Evolutionary conservation across 2,329 filamentous ascomycete genomes (phyloP).

Genomic region (Periglandula ipomoeae): DNA sequence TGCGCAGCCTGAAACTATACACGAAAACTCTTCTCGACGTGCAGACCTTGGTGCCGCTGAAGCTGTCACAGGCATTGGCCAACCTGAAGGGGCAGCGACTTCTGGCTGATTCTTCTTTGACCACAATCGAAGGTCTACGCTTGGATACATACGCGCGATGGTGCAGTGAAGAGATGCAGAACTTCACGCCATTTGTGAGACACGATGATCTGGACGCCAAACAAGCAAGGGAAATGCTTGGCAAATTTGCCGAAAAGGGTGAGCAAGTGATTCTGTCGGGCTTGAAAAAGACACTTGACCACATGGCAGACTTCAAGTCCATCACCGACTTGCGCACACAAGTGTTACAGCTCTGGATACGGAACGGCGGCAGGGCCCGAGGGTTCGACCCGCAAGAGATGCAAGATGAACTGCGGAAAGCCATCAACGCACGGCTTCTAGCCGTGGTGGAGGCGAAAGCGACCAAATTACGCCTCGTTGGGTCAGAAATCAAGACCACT

Average conservation of each 20-base stretch:
- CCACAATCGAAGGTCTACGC: conserved; percentile 58
- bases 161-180: conserved; percentile 73
- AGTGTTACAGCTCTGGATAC: conserved; percentile 67
- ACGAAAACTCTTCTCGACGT: conserved; percentile 69
- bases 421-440: conserved; percentile 60
- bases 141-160: conserved; percentile 71
- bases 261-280: conserved; percentile 52
- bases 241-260: conserved; percentile 53
- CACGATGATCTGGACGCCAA: conserved; percentile 63
- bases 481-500: conserved; percentile 52
- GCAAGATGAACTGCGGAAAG: conserved; percentile 57
- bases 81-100: conserved; percentile 62
- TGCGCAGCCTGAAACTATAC: conserved; percentile 62
- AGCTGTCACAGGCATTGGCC: conserved; percentile 59
- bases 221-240: conserved; percentile 51
- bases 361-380: conserved; percentile 52
- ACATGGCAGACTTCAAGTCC: conserved; percentile 55
- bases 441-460: conserved; percentile 55
- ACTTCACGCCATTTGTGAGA: conserved; percentile 80
- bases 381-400: conserved; percentile 61
- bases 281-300: conserved; percentile 48
- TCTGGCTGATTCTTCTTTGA: conserved; percentile 60
- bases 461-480: conserved; percentile 54
- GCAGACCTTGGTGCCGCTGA: conserved; percentile 63
- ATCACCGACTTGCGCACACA: conserved; percentile 62